Percentiles rank a stretch among this genome's conserved stretches.
These are phyloP conservation scores for Berberis vulgaris DNA, from an alignment of 164 flowering plant species.

Conservation along the genomic window DNA sequence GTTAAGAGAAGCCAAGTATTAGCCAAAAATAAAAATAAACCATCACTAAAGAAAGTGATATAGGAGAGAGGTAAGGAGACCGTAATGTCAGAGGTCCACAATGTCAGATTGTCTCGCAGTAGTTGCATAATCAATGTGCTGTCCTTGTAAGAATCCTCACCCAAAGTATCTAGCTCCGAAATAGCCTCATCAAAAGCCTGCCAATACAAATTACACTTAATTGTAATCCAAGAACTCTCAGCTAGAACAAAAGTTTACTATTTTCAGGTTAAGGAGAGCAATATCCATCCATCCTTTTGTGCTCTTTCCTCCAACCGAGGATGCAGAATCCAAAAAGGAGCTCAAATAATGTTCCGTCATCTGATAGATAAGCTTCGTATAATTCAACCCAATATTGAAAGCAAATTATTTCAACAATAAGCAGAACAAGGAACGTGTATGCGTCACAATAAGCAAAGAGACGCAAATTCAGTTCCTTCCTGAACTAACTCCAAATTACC, in stretches of 20 bases:
- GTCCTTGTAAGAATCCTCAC: constrained; percentile 81
- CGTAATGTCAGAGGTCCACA: constrained; percentile 69
- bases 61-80: constrained; percentile 25
- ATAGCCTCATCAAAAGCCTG: constrained; percentile 84
- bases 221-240: neutral
- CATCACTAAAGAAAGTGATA: neutral
- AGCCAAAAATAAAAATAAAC: neutral
- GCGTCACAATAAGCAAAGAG: too few species aligned
- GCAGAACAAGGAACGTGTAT: too few species aligned
- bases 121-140: constrained; percentile 62
- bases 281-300: too few species aligned
- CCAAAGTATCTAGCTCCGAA: constrained; percentile 65
- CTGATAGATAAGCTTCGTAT: too few species aligned
- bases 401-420: too few species aligned
- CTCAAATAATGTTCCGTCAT: too few species aligned
- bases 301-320: too few species aligned
- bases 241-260: neutral
- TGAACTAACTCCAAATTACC: too few species aligned
- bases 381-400: too few species aligned
- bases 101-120: constrained; percentile 52
- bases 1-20: neutral
- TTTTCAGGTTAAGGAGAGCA: too few species aligned
- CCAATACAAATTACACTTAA: neutral
- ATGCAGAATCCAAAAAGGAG: too few species aligned
- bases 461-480: too few species aligned